Base-by-base conservation (phyloP, 495 filamentous ascomycete genomes). In the Podospora australis region DNA sequence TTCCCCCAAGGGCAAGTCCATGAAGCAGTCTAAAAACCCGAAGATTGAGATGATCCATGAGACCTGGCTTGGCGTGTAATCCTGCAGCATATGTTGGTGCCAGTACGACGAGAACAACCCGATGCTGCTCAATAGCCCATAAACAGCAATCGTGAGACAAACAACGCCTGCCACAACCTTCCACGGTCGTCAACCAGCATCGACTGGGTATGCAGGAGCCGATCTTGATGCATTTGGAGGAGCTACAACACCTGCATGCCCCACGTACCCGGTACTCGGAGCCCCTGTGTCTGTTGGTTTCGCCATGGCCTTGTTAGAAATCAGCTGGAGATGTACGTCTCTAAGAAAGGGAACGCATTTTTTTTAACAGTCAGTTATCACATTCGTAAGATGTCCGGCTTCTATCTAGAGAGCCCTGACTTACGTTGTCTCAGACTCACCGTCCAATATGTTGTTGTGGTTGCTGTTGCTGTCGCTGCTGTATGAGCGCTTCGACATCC, bases 31-130 rank as follows among this genome's bases (percentile, higher is more conserved):
- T 7, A 63, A 19, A 24, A 60, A 63, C 10, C 59, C 61, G 38
- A 63, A 66, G 6, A 63, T 20, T 26, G 63, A 62, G 4, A 57
- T 59, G 49, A 66, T 56, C 63, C 61, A 66, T 22, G 63, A 50
- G 2, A 63, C 44, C 7, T 64, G 48, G 20, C 26, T 47, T 25
- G 49, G 43, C 0, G 54, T 38, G 17, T 41, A 46, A 7, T 26
- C 44, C 6, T n/a, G 13, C 4, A 66, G 59, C 41, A 62, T 39
- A 14, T 54, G 17, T 10, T 29, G 21, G n/a, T 48, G 21, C 59
- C 61, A 66, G 48, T 65, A 48, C 11, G 56, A 55, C 45, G 53
- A 54, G 44, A 66, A 57, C 6, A 66, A 49, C 0, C 62, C 57
- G 46, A 63, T 52, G 53, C 44, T 54, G 46, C 52, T 60, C 19